These are phyloP conservation scores for Trichoderma sp. DNA, from an alignment of 2,329 filamentous ascomycete genomes.

Conservation along the genomic window DNA sequence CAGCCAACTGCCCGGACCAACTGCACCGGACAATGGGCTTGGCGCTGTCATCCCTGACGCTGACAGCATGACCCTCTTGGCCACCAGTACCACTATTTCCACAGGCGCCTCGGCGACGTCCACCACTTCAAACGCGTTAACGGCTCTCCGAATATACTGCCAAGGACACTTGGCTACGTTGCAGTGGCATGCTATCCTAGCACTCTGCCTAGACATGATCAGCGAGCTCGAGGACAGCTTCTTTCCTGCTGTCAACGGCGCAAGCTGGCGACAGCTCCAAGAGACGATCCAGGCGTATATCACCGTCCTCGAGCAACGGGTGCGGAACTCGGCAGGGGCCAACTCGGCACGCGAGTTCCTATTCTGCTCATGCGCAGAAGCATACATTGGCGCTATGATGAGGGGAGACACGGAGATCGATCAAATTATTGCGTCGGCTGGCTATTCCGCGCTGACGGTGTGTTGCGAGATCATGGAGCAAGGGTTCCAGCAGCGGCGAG, in stretches of 20 bases:
- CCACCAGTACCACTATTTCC: not conserved
- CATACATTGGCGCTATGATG: conserved; percentile 7
- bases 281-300: not conserved
- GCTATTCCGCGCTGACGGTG: conserved; percentile 7
- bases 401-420: not conserved
- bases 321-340: not conserved
- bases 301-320: not conserved
- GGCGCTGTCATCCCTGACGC: not conserved
- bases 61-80: not conserved
- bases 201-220: conserved; percentile 8
- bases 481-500: not conserved
- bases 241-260: not conserved
- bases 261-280: conserved; percentile 5
- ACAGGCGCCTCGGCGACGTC: not conserved
- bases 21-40: not conserved
- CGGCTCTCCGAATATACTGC: not conserved
- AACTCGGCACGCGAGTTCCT: conserved; percentile 8
- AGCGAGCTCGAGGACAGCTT: conserved; percentile 11
- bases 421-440: conserved; percentile 1
- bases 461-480: conserved; percentile 7
- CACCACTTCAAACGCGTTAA: not conserved
- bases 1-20: not conserved
- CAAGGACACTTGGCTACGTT: conserved; percentile 1
- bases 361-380: conserved; percentile 1
- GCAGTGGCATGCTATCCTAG: conserved; percentile 1